Evolutionary conservation across 805 yeast genomes (phyloP), one percentile per base, ranked within the genome.

Genomic region (Candida rishiriensis): DNA sequence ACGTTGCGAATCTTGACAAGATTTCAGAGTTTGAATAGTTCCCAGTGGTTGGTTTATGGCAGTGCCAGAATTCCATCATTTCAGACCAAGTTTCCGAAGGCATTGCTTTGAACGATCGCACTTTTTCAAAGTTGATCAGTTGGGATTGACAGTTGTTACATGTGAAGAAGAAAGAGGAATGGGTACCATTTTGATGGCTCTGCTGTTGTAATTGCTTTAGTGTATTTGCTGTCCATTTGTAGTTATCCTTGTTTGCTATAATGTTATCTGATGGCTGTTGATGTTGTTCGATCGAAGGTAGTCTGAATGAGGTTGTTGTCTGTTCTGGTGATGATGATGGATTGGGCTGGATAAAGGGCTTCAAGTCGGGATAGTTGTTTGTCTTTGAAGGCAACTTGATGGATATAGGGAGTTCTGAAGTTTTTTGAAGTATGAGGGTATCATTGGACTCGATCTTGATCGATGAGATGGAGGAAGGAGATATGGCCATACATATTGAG

Each of bases 31-130:
- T 57, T 26, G 59, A 45, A 16, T 55, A 40, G 2, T 47, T 41
- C 2, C 56, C 57, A 1, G 43, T 40, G 14, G 50, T 46, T 0
- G 95, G 95, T 55, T 84, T 85, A 58, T 91, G 97, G 59, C 99
- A 91, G 61, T 91, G 97, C 99, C 99, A 91, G 52, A 85, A 85
- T 46, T 91, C 98, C 95, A 91, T 85, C 75, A 93, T 68, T 60
- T 91, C 99, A 12, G 84, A 79, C 99, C 99, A 91, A 39, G 79
- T 70, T 57, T 89, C 97, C 1, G 95, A 85, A 0, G 99, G 99
- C 81, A 91, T 77, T 33, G 86, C 86, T 42, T 65, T 56, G 37
- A 79, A 64, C 12, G 57, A 62, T 3, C 37, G 17, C 14, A 70
- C 57, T 0, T 59, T 39, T 0, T 35, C n/a, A 73, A 78, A 12